These are phyloP conservation scores for Oryza meyeriana DNA, from an alignment of 176 grass and related monocot species.

Conservation along the genomic window DNA sequence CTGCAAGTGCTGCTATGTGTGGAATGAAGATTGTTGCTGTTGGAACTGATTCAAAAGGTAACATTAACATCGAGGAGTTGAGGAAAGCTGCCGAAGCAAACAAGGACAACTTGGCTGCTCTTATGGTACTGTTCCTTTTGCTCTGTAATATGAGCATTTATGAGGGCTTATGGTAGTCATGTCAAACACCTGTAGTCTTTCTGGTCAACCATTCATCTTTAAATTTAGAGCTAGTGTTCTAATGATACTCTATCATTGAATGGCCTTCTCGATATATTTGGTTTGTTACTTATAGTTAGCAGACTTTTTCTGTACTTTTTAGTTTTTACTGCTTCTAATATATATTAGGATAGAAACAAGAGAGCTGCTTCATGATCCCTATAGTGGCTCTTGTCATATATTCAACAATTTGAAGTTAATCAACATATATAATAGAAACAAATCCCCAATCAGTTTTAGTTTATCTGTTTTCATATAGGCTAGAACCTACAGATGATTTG, in stretches of 20 bases:
- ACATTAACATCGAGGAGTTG: constrained; percentile 96
- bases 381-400: not conserved
- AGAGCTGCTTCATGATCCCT: not conserved
- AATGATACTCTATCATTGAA: not conserved
- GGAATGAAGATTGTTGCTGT: constrained; percentile 99
- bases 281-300: not conserved
- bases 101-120: constrained; percentile 88
- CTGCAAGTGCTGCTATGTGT: constrained; percentile 98
- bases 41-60: constrained; percentile 96
- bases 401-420: not conserved
- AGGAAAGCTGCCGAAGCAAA: constrained; percentile 90
- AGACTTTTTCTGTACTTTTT: not conserved
- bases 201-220: constrained; percentile 7
- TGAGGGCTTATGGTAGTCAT: not conserved
- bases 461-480: not conserved
- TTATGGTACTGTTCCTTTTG: constrained; percentile 66
- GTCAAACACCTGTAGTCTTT: constrained; percentile 7
- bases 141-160: constrained; percentile 10
- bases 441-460: not conserved
- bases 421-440: not conserved
- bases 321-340: constrained; percentile 1
- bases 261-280: not conserved
- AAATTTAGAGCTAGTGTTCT: constrained; percentile 4
- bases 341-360: not conserved
- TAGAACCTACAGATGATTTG: not conserved